These are phyloP conservation scores for Platismatia glauca DNA, from an alignment of 495 filamentous ascomycete species.

Conservation along the genomic window DNA sequence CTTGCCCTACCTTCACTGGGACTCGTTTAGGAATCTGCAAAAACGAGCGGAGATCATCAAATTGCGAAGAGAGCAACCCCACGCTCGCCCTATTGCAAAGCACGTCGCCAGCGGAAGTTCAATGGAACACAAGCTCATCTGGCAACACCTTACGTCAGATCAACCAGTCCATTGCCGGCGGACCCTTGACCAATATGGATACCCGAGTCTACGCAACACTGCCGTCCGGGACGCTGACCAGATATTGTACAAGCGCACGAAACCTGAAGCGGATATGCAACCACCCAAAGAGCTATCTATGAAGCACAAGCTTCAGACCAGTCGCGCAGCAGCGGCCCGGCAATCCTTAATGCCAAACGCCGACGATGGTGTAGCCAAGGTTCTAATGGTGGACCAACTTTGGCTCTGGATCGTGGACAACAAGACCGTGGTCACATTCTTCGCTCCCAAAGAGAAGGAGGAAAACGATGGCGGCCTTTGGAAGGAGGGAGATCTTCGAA, in stretches of 20 bases:
- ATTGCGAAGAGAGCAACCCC: slow-evolving; percentile 45
- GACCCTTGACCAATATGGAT: slow-evolving; percentile 59
- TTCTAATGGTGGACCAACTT: slow-evolving; percentile 62
- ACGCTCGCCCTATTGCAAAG: slow-evolving; percentile 47
- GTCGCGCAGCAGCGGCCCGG: slow-evolving; percentile 21
- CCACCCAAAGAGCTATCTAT: neutral
- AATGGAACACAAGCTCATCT: slow-evolving; percentile 52
- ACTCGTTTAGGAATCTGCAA: slow-evolving; percentile 53
- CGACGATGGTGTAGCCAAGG: slow-evolving; percentile 44
- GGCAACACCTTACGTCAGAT: slow-evolving; percentile 56
- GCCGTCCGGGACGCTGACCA: slow-evolving; percentile 57
- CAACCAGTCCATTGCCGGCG: slow-evolving; percentile 55
- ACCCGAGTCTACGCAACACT: slow-evolving; percentile 54
- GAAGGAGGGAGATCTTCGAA: slow-evolving; percentile 48
- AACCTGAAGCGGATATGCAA: slow-evolving; percentile 20
- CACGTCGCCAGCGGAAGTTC: slow-evolving; percentile 44
- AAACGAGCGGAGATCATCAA: slow-evolving; percentile 51
- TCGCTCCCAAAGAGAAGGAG: slow-evolving; percentile 22
- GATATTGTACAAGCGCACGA: slow-evolving; percentile 62
- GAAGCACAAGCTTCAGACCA: slow-evolving; percentile 15
- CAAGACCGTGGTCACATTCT: slow-evolving; percentile 23
- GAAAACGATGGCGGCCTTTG: slow-evolving; percentile 18
- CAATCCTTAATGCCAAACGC: slow-evolving; percentile 30
- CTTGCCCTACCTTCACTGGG: slow-evolving; percentile 55
- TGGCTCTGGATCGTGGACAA: slow-evolving; percentile 58